Evolutionary conservation across 2,329 filamentous ascomycete species (phyloP).

Genomic region (Colletotrichum theobromicola): DNA sequence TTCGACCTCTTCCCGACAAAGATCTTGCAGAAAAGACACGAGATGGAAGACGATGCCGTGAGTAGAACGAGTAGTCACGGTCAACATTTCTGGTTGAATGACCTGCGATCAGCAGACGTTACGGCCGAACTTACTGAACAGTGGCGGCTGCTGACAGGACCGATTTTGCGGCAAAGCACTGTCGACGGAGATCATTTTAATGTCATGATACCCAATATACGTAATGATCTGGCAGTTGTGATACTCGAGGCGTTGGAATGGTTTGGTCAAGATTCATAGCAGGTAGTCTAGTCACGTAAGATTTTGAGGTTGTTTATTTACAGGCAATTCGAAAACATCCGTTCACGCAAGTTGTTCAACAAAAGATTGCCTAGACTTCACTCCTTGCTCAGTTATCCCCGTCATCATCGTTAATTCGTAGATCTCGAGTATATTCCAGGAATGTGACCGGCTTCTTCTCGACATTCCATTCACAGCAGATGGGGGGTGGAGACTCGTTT

Average conservation of each 20-base stretch:
- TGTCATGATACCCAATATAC: neutral
- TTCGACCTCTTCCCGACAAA: neutral
- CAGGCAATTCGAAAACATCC: too few relatives aligned
- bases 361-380: too few relatives aligned
- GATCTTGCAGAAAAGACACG: neutral
- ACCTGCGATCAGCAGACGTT: neutral
- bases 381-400: rapidly evolving
- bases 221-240: neutral
- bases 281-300: neutral
- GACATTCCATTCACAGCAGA: neutral
- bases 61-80: neutral
- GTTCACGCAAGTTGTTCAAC: too few relatives aligned
- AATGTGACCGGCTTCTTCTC: neutral
- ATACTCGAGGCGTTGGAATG: neutral
- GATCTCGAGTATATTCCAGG: neutral
- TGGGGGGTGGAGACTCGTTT: neutral
- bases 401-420: rapidly evolving
- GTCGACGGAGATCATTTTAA: neutral
- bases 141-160: neutral
- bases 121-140: neutral
- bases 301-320: rapidly evolving
- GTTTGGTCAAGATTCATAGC: neutral
- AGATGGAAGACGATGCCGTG: neutral
- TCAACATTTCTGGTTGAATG: neutral
- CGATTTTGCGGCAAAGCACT: neutral